Conservation (phyloP, 2,329 filamentous ascomycete species). For the Aureobasidium sp. region DNA sequence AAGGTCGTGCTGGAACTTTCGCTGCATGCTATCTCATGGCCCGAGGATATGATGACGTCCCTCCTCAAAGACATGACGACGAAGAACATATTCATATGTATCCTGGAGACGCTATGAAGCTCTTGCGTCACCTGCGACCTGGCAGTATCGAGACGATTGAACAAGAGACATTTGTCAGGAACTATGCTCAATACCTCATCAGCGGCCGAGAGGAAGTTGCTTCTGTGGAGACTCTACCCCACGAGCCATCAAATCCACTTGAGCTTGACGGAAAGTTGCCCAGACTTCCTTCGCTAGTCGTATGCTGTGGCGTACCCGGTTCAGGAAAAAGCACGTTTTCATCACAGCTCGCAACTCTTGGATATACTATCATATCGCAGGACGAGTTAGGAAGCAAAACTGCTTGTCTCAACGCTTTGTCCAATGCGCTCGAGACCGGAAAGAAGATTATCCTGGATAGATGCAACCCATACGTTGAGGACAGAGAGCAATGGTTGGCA, state of each 20-base stretch:
- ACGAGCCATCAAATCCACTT: neutral
- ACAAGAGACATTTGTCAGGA: conserved; percentile 11
- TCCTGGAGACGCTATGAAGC: conserved; percentile 4
- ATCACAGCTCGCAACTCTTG: neutral
- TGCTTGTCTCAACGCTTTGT: conserved; percentile 10
- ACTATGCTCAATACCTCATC: conserved; percentile 2
- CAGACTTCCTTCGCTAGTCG: neutral
- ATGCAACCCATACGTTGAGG: conserved; percentile 9
- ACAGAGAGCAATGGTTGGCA: conserved; percentile 10
- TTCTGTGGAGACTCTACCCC: too few relatives aligned
- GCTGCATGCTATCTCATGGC: conserved; percentile 14
- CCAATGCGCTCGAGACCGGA: neutral
- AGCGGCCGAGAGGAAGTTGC: neutral
- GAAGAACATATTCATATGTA: neutral
- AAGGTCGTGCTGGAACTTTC: conserved; percentile 14
- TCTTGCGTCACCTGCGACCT: conserved; percentile 12
- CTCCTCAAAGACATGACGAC: neutral
- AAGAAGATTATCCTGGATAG: conserved; percentile 8
- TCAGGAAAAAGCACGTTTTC: conserved; percentile 13
- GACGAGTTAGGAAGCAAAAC: conserved; percentile 9
- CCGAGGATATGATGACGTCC: neutral
- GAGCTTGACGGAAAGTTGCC: neutral
- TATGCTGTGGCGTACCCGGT: conserved; percentile 12
- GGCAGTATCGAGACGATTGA: conserved; percentile 12
- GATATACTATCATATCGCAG: conserved; percentile 8